Evolutionary conservation across 108 stramenopile species (phyloP).

Genomic region (Cyclostephanos invisitatus): DNA sequence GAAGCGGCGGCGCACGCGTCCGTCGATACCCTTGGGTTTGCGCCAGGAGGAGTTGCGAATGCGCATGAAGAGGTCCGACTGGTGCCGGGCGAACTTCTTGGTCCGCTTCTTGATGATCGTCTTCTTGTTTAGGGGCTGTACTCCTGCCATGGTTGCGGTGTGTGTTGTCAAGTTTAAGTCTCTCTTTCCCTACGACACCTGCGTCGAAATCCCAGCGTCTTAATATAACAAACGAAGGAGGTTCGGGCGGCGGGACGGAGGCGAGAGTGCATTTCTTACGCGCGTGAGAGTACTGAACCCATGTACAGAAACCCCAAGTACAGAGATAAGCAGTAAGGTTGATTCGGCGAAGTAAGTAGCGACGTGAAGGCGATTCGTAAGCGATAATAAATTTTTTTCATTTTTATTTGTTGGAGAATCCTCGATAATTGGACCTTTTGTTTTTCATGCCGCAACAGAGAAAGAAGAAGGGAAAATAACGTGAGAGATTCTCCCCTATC

Average conservation of each 20-base stretch:
- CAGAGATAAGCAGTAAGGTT: background rate
- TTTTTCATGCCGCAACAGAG: no score
- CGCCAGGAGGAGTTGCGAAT: constrained; percentile 96
- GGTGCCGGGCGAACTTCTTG: constrained; percentile 99
- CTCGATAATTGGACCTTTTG: no score
- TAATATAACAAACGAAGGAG: no score
- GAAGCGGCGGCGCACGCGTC: constrained; percentile 99
- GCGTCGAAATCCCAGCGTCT: background rate
- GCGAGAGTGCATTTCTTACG: background rate
- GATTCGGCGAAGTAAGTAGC: background rate
- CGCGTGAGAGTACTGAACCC: background rate
- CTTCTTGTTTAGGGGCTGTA: constrained; percentile 92
- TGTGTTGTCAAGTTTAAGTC: background rate
- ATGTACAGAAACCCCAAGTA: background rate
- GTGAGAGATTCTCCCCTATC: background rate
- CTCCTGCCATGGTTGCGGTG: constrained; percentile 82
- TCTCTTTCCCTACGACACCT: background rate
- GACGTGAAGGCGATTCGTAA: no score
- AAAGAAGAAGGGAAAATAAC: no score
- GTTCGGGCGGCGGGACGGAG: no score
- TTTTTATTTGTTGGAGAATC: no score
- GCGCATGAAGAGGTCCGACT: constrained; percentile 96
- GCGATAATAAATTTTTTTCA: no score
- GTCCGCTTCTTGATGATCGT: constrained; percentile 99
- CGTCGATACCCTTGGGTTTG: constrained; percentile 99